Evolutionary conservation across 2,329 filamentous ascomycete species (phyloP).

Genomic region (Ilyonectria sp.): DNA sequence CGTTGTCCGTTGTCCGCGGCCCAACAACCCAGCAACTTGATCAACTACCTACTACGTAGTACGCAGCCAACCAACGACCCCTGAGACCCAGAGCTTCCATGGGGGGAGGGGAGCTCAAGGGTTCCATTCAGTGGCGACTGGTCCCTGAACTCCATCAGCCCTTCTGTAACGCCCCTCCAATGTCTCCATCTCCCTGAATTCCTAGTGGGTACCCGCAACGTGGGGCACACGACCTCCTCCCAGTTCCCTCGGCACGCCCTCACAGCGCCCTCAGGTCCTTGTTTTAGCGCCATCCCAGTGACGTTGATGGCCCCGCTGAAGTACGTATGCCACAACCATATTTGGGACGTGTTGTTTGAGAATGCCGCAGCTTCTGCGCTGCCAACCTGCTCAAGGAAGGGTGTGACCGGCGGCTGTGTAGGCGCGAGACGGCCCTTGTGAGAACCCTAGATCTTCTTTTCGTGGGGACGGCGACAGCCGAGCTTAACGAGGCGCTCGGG

Average conservation of each 20-base stretch:
- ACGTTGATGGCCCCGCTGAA: constrained; percentile 37
- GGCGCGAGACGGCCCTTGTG: background rate
- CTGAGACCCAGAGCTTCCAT: constrained; percentile 21
- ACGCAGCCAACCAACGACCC: constrained; percentile 19
- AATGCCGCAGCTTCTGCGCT: background rate
- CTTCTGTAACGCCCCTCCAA: constrained; percentile 22
- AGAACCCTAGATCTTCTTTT: background rate
- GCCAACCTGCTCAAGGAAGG: background rate
- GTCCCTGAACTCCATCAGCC: constrained; percentile 23
- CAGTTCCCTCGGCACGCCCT: constrained; percentile 14
- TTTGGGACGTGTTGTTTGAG: constrained; percentile 14
- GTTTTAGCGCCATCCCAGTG: constrained; percentile 37
- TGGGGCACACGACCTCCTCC: constrained; percentile 38
- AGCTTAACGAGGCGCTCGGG: background rate
- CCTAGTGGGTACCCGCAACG: constrained; percentile 36
- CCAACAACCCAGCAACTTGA: constrained; percentile 24
- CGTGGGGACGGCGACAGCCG: constrained; percentile 9
- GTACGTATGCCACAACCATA: constrained; percentile 32
- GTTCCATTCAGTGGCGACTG: constrained; percentile 16
- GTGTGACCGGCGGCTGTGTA: background rate
- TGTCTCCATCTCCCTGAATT: constrained; percentile 35
- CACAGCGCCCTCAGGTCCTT: constrained; percentile 24
- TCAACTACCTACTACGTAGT: background rate
- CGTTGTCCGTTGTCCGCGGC: background rate
- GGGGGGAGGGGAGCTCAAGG: constrained; percentile 12